Evolutionary conservation across 2,329 filamentous ascomycete species (phyloP), one percentile per base, ranked within the genome.

Genomic region (Aspergillus ochraceoroseus): DNA sequence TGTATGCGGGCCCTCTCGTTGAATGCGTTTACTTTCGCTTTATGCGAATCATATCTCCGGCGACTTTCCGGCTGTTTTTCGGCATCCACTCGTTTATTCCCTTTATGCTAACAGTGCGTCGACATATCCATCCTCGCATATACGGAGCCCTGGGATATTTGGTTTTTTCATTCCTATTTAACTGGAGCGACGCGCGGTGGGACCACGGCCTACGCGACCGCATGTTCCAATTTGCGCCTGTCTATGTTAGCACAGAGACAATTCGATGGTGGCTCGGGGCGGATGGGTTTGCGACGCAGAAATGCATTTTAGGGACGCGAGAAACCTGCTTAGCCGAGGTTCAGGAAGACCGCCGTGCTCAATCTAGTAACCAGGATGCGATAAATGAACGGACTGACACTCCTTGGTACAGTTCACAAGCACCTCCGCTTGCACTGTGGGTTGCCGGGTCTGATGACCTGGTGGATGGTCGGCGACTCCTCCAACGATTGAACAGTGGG

Each of bases 251-350:
- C 53, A 78, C 87, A 1, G 88, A 95, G 66, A 83, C 81, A 43
- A 95, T 95, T 87, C 75, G 87, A 4, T 96, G 90, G 90, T 95
- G 90, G 90, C 74, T 95, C 0, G 90, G 89, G 0, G 72, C 82
- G 3, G 87, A 92, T 54, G 88, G 88, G 52, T 95, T 94, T 56
- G 83, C 79, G 17, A 80, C 75, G 53, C 87, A 95, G 55, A 87
- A 85, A 59, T 95, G 89, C 58, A 94, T 95, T 36, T 70, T 95
- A 5, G 76, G 85, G 1, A 94, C 88, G 1, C 76, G 77, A 26
- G 84, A 89, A 47, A 79, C 83, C 52, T 79, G 83, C 29, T 68
- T 80, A 41, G 80, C 84, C 38, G 77, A 82, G 35, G 66, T 64
- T 45, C 55, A 63, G 14, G 63, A 69, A 35, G 62, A 61, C 44